phyloP scores from a whole-genome alignment of 1,139 yeast genomes.

The Suhomyces choctaworum region DNA sequence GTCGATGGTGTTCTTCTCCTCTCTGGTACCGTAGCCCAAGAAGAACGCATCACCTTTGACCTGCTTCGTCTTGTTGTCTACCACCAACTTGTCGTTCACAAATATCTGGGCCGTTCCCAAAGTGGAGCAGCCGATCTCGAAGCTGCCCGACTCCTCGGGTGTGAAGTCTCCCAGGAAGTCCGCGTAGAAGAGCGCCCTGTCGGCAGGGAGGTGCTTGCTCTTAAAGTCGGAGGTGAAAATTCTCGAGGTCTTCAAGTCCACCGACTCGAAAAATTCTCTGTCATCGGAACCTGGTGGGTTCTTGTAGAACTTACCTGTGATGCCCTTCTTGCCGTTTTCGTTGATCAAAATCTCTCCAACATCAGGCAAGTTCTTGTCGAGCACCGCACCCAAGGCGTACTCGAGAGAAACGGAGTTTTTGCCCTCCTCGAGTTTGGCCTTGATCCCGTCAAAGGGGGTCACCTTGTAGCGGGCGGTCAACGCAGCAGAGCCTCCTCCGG shows the following conservation, averaged over 20 bases:
- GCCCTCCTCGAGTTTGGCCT: constrained; percentile 16
- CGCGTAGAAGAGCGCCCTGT: constrained; percentile 37
- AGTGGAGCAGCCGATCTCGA: constrained; percentile 51
- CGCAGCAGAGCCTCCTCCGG: constrained; percentile 59
- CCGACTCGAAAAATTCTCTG: constrained; percentile 39
- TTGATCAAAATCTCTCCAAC: constrained; percentile 23
- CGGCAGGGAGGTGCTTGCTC: constrained; percentile 26
- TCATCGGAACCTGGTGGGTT: constrained; percentile 36
- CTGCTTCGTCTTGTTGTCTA: constrained; percentile 58
- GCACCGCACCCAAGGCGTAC: constrained; percentile 34
- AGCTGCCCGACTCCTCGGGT: constrained; percentile 50
- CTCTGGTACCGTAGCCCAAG: constrained; percentile 51
- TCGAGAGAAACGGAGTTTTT: constrained; percentile 16
- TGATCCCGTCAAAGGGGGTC: constrained; percentile 48
- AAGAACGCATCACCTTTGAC: constrained; percentile 47
- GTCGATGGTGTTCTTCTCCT: constrained; percentile 39
- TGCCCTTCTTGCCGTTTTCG: constrained; percentile 41
- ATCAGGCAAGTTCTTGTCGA: constrained; percentile 34
- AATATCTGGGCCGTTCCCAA: constrained; percentile 56
- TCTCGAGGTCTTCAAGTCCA: constrained; percentile 32
- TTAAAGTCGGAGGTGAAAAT: constrained; percentile 51
- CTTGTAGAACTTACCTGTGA: constrained; percentile 34
- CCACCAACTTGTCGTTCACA: constrained; percentile 51
- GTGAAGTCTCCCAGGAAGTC: constrained; percentile 45
- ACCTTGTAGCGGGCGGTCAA: constrained; percentile 45